These are phyloP conservation scores for Omphalotus olearius DNA, from an alignment of 1,284 basidiomycete species.

Conservation along the genomic window DNA sequence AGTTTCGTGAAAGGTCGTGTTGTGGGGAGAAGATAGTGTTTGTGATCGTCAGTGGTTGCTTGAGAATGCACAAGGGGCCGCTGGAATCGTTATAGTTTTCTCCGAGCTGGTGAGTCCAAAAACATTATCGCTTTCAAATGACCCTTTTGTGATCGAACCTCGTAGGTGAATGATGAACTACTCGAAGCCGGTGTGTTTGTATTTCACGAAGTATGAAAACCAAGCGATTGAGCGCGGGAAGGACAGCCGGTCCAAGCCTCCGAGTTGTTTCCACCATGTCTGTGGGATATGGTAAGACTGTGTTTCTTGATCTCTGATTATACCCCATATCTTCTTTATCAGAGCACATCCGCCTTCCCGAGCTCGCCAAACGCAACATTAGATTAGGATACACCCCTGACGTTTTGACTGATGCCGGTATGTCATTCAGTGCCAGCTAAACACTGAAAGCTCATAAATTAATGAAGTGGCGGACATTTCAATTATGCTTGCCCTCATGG, in stretches of 20 bases:
- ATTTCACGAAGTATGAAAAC: neutral
- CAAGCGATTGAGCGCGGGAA: too few species aligned
- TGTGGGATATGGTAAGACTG: slow-evolving; percentile 73
- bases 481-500: slow-evolving; percentile 90
- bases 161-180: slow-evolving; percentile 69
- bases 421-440: slow-evolving; percentile 12
- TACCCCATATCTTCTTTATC: neutral
- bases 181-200: slow-evolving; percentile 54
- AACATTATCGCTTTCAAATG: neutral
- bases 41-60: slow-evolving; percentile 79
- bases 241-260: slow-evolving; percentile 64
- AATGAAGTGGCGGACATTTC: slow-evolving; percentile 78
- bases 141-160: neutral
- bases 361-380: slow-evolving; percentile 63
- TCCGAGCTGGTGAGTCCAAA: slow-evolving; percentile 57
- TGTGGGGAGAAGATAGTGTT: slow-evolving; percentile 65
- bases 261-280: slow-evolving; percentile 87
- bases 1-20: slow-evolving; percentile 43
- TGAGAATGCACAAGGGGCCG: slow-evolving; percentile 63
- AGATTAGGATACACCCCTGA: slow-evolving; percentile 89
- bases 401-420: slow-evolving; percentile 84
- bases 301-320: neutral
- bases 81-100: slow-evolving; percentile 66
- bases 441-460: neutral
- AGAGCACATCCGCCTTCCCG: slow-evolving; percentile 81